Evolutionary conservation across 805 yeast species (phyloP), one percentile per base, ranked within the genome.

Genomic region (Ascoidea tarda): DNA sequence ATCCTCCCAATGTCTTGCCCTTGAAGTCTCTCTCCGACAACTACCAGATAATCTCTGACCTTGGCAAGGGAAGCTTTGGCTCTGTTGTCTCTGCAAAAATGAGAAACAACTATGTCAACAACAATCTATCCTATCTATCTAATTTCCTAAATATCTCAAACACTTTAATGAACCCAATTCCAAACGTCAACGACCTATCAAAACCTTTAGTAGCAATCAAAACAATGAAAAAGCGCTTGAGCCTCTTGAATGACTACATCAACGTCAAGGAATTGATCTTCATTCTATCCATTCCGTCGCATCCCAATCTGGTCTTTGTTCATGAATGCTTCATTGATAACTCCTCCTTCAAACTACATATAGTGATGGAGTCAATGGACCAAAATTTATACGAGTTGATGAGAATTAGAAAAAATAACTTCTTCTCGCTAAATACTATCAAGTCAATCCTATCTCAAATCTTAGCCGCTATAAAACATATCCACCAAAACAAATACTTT

Each of bases 291-390:
- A 76, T 89, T 28, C 82, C 87, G 1, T 73, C 86, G 1, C 95
- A 88, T 66, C 76, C 76, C 28, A 78, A 81, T 58, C 68, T 91
- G 52, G 82, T 90, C 16, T 86, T 82, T 59, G 74, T 88, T 5
- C 79, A 78, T 65, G 96, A 89, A 60, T 73, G 88, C 62, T 87
- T 90, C 60, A 73, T 87, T 53, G 96, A 91, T 67, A 70, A 75
- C 51, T 56, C 60, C 28, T 68, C 76, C 47, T 76, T 71, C 57
- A 77, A 78, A 59, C 70, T 88, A 52, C 88, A 87, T 61, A 87
- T 90, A 46, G 84, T 84, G 10, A 87, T 91, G 95, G 98, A 91
- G 65, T 75, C 83, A 32, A 78, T 90, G 88, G 85, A 83, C 57
- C 88, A 82, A 65, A 88, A 83, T 61, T 70, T 91, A 54, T 81